Conservation (phyloP, 116 monocot genomes). For the Papilionanthe hybrid region DNA sequence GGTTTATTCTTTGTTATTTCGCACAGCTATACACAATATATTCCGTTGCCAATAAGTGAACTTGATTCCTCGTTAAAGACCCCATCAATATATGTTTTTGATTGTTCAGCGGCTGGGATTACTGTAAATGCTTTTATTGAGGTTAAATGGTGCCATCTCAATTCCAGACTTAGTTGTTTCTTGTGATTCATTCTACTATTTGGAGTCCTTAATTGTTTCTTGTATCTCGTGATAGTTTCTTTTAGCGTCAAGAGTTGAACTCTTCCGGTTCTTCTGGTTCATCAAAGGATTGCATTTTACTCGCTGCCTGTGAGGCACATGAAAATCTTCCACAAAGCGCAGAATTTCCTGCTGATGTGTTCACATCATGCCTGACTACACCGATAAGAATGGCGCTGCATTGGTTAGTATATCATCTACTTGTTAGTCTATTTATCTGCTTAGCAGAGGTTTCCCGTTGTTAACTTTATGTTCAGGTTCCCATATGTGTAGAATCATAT, state of each 20-base stretch:
- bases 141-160: constrained; percentile 27
- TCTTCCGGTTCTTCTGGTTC: constrained; percentile 52
- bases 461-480: neutral
- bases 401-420: constrained; percentile 62
- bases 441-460: neutral
- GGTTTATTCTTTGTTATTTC: neutral
- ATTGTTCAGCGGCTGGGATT: constrained; percentile 90
- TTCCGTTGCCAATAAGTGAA: constrained; percentile 83
- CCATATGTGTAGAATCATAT: no score
- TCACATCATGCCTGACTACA: constrained; percentile 92
- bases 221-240: constrained; percentile 5
- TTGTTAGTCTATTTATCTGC: no score
- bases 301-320: constrained; percentile 92
- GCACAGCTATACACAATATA: constrained; percentile 95
- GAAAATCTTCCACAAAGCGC: constrained; percentile 94
- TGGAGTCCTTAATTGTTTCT: constrained; percentile 2
- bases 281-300: constrained; percentile 80
- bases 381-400: constrained; percentile 96
- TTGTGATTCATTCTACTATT: neutral
- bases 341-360: constrained; percentile 96
- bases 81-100: constrained; percentile 98
- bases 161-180: neutral
- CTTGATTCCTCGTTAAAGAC: constrained; percentile 94
- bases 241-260: constrained; percentile 49
- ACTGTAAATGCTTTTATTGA: constrained; percentile 78